Evolutionary conservation across 31 red algal species (phyloP).

Genomic region (Odonthalia washingtoniensis): DNA sequence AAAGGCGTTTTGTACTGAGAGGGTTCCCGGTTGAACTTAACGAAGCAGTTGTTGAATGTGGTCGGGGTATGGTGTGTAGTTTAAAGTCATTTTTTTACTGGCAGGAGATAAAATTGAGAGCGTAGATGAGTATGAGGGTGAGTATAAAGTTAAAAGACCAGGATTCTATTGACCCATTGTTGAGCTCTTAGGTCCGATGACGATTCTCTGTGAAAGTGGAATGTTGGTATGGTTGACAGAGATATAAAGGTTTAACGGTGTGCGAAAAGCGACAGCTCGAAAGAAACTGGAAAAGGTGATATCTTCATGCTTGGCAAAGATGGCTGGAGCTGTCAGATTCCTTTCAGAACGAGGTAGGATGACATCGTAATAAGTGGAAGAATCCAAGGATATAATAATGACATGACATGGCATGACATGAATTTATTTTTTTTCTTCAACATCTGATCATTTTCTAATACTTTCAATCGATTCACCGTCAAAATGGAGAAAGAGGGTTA

Average conservation of each 20-base stretch:
- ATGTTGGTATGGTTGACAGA: slow-evolving; percentile 19
- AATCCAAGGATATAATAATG: too few species aligned
- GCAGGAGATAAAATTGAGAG: too few species aligned
- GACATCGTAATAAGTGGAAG: too few species aligned
- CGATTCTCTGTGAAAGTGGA: slow-evolving; percentile 52
- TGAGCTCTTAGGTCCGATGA: slow-evolving; percentile 47
- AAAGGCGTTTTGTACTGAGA: slow-evolving; percentile 43
- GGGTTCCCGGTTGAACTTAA: slow-evolving; percentile 52
- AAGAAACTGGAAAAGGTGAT: slow-evolving; percentile 32
- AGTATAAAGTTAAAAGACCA: slow-evolving; percentile 20
- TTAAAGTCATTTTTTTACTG: too few species aligned
- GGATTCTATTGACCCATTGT: too few species aligned
- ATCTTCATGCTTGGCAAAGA: slow-evolving; percentile 41
- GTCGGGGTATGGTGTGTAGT: too few species aligned
- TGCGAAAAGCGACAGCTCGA: slow-evolving; percentile 12
- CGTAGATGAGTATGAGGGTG: too few species aligned
- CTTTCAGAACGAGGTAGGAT: slow-evolving; percentile 1
- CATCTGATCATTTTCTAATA: too few species aligned
- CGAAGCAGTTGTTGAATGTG: slow-evolving; percentile 30
- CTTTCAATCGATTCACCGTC: too few species aligned
- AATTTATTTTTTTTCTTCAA: too few species aligned
- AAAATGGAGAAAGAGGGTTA: too few species aligned
- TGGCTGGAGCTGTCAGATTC: slow-evolving; percentile 36
- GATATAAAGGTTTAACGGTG: slow-evolving; percentile 38
- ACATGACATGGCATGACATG: too few species aligned